A percentile compares a stretch with the other conserved stretches of the same genome.
phyloP scores from a whole-genome alignment of 2,329 filamentous ascomycete species.

The Neofusicoccum sp. region DNA sequence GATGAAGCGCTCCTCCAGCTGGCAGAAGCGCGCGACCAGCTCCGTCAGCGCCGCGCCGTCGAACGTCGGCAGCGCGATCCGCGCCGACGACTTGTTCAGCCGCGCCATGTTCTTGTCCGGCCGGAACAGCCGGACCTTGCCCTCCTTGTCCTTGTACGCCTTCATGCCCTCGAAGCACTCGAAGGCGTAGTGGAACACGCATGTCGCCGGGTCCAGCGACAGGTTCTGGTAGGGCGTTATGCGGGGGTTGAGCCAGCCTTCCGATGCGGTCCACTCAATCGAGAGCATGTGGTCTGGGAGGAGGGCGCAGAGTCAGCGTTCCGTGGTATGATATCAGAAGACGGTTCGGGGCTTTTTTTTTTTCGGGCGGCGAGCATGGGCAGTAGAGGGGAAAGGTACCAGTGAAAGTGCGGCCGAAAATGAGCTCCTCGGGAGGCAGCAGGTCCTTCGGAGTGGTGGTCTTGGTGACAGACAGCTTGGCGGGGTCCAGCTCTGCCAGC shows the following conservation, averaged over 20 bases:
- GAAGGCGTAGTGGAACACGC: slow-evolving; percentile 98
- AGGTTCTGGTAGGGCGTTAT: slow-evolving; percentile 97
- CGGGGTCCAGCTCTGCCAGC: slow-evolving; percentile 70
- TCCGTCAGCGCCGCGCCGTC: slow-evolving; percentile 71
- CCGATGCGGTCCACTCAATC: slow-evolving; percentile 82
- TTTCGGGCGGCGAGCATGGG: not conserved
- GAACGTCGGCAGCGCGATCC: slow-evolving; percentile 91
- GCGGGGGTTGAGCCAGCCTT: slow-evolving; percentile 78
- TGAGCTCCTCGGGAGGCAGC: slow-evolving; percentile 72
- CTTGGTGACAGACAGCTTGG: slow-evolving; percentile 70
- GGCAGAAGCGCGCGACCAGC: slow-evolving; percentile 75
- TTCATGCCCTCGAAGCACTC: slow-evolving; percentile 99
- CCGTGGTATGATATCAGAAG: slow-evolving; percentile 4
- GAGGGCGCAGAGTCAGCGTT: slow-evolving; percentile 6
- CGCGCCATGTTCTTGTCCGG: slow-evolving; percentile 96
- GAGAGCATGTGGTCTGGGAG: slow-evolving; percentile 89
- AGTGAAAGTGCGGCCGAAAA: slow-evolving; percentile 90
- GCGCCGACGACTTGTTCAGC: slow-evolving; percentile 84
- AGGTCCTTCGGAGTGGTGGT: slow-evolving; percentile 74
- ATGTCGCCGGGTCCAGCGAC: slow-evolving; percentile 90
- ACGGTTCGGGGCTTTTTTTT: not conserved
- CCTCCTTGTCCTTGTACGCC: slow-evolving; percentile 85
- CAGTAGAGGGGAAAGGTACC: slow-evolving; percentile 50
- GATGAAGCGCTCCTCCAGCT: slow-evolving; percentile 86
- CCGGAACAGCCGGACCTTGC: slow-evolving; percentile 81